Percentiles rank a stretch among this genome's conserved stretches.
phyloP scores from a whole-genome alignment of 1,284 basidiomycete species.

The Moniliophthora roreri region DNA sequence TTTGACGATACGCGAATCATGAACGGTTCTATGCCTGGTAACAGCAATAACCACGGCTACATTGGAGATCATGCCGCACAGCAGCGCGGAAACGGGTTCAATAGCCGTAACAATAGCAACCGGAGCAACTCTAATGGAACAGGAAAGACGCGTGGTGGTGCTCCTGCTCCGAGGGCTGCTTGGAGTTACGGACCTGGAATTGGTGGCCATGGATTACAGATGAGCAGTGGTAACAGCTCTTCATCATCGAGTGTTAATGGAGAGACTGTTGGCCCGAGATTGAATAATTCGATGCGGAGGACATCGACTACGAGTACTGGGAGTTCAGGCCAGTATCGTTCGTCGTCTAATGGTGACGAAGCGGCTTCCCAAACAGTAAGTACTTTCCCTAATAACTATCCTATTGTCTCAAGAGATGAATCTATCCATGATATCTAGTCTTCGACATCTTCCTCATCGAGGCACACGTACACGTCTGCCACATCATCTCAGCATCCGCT shows the following conservation, averaged over 20 bases:
- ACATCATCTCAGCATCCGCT: constrained; percentile 69
- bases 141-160: constrained; percentile 22
- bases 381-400: constrained; percentile 14
- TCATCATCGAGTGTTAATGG: constrained; percentile 25
- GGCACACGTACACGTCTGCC: constrained; percentile 69
- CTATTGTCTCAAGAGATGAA: constrained; percentile 5
- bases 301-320: constrained; percentile 49
- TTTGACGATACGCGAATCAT: constrained; percentile 29
- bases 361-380: constrained; percentile 72
- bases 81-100: constrained; percentile 16
- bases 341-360: constrained; percentile 63
- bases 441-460: constrained; percentile 74
- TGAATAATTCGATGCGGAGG: constrained; percentile 51
- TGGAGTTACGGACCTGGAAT: constrained; percentile 73
- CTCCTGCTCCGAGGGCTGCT: constrained; percentile 46
- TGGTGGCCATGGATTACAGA: constrained; percentile 39
- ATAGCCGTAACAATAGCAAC: constrained; percentile 25
- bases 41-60: constrained; percentile 14
- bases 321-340: constrained; percentile 51
- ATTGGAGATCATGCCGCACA: not conserved
- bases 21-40: constrained; percentile 23
- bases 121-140: constrained; percentile 17
- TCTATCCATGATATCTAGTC: constrained; percentile 55
- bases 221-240: constrained; percentile 17
- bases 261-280: constrained; percentile 61